These are phyloP conservation scores for Torulaspora maleeae DNA, from an alignment of 805 yeast genomes.

Conservation along the genomic window DNA sequence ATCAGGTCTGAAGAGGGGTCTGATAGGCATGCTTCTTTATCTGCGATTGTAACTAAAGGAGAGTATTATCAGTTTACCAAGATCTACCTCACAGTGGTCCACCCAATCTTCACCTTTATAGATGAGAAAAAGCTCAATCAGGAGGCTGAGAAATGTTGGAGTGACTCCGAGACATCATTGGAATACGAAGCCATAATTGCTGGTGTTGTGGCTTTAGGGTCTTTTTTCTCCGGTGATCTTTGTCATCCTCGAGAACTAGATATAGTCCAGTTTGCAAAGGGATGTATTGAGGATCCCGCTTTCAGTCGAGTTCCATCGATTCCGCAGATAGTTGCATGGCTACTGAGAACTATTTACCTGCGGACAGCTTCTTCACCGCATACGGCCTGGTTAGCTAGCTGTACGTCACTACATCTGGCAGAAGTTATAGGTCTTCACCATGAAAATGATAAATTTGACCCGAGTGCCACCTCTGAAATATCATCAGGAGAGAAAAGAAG, in stretches of 20 bases:
- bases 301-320: constrained; percentile 12
- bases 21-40: neutral
- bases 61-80: too few species aligned
- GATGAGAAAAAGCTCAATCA: too few species aligned
- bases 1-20: constrained; percentile 13
- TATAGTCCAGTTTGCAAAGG: constrained; percentile 12
- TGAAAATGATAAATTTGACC: constrained; percentile 9
- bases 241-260: constrained; percentile 16
- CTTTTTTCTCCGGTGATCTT: constrained; percentile 10
- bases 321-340: constrained; percentile 12
- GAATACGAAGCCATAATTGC: too few species aligned
- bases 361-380: constrained; percentile 11
- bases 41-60: too few species aligned
- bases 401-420: constrained; percentile 10
- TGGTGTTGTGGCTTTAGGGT: constrained; percentile 1
- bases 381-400: constrained; percentile 14
- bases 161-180: too few species aligned
- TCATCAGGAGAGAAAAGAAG: neutral
- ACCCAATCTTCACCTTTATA: too few species aligned
- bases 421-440: constrained; percentile 14
- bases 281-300: constrained; percentile 11
- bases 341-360: neutral
- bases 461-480: neutral
- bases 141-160: too few species aligned
- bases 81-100: too few species aligned